Evolutionary conservation across 352 stramenopile species (phyloP).

Genomic region (Saprolegnia diclina): DNA sequence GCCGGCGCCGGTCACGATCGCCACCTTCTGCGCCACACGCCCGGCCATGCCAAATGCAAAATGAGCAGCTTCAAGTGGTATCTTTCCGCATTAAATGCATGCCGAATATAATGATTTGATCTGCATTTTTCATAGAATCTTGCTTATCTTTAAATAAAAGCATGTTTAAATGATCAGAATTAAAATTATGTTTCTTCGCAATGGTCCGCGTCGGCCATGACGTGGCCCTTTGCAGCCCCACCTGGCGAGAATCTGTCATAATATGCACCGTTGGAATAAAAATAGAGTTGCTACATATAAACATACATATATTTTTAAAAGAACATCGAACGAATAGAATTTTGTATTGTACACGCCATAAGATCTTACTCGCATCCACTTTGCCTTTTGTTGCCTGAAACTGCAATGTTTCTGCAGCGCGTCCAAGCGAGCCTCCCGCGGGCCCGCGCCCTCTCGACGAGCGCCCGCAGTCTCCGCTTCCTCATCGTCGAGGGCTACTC

Average conservation of each 20-base stretch:
- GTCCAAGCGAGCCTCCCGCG: no score
- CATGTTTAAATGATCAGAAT: background rate
- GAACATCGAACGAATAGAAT: no score
- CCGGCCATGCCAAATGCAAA: constrained; percentile 29
- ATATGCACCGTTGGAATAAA: no score
- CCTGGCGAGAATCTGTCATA: no score
- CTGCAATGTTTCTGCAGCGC: no score
- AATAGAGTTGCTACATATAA: no score
- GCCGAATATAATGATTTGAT: background rate
- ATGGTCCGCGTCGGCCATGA: background rate
- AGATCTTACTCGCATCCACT: no score
- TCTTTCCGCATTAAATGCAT: background rate
- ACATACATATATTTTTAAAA: no score
- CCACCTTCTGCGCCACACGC: constrained; percentile 64
- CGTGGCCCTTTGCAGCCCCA: no score
- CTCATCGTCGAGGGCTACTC: constrained; percentile 27
- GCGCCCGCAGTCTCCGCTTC: constrained; percentile 11
- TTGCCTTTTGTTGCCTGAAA: no score
- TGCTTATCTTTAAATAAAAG: background rate
- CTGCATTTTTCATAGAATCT: background rate
- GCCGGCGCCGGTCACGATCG: constrained; percentile 75
- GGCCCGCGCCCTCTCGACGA: constrained; percentile 30
- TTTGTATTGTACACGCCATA: no score
- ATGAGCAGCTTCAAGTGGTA: no score
- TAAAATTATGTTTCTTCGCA: background rate